Conservation (phyloP, 2,329 filamentous ascomycete genomes). For the Penicillium capsulatum region DNA sequence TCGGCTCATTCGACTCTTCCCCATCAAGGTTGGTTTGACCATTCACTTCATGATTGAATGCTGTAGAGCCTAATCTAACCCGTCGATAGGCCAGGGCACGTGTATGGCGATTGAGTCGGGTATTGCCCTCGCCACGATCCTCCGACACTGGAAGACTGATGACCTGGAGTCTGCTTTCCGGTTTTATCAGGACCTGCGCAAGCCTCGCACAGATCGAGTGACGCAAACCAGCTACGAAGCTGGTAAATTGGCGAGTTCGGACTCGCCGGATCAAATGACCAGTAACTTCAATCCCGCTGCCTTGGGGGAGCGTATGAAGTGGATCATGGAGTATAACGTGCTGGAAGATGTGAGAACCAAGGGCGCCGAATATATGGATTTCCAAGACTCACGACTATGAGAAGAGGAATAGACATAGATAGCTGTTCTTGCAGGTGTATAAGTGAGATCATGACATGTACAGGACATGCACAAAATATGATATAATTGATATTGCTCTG, state of each 20-base stretch:
- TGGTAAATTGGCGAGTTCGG: slow-evolving; percentile 35
- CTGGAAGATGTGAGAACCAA: slow-evolving; percentile 27
- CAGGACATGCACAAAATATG: too few relatives aligned
- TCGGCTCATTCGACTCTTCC: slow-evolving; percentile 35
- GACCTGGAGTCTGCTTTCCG: slow-evolving; percentile 29
- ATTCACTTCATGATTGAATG: too few relatives aligned
- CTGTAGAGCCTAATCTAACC: slow-evolving; percentile 4
- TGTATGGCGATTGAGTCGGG: slow-evolving; percentile 37
- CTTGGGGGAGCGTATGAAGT: slow-evolving; percentile 33
- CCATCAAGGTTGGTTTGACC: slow-evolving; percentile 26
- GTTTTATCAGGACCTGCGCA: slow-evolving; percentile 36
- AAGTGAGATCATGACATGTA: too few relatives aligned
- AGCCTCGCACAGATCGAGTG: slow-evolving; percentile 35
- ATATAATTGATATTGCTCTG: too few relatives aligned
- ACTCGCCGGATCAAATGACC: slow-evolving; percentile 29
- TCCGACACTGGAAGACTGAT: slow-evolving; percentile 28
- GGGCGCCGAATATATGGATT: slow-evolving; percentile 19
- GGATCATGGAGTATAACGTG: slow-evolving; percentile 38
- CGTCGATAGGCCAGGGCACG: slow-evolving; percentile 28
- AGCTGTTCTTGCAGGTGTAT: too few relatives aligned
- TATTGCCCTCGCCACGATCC: slow-evolving; percentile 30
- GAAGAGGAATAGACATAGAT: background rate
- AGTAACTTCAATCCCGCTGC: slow-evolving; percentile 26
- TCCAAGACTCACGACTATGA: slow-evolving; percentile 16
- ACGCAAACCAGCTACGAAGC: slow-evolving; percentile 35